Conservation (phyloP, 2,329 filamentous ascomycete genomes). For the Monilinia vaccinii-corymbosi region DNA sequence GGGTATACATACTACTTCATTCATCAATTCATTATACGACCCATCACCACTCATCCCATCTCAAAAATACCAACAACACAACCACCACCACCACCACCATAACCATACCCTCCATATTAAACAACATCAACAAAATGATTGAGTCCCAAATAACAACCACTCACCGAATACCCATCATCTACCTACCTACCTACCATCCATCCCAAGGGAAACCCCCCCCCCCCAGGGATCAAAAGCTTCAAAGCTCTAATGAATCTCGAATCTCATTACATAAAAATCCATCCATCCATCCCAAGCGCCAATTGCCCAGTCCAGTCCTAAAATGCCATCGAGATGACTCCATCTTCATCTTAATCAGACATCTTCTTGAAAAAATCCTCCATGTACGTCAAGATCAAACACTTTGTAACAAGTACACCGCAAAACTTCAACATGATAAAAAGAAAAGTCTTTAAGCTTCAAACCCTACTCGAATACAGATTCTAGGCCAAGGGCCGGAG, state of each 20-base stretch:
- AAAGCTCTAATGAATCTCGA: background rate
- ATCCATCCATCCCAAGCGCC: background rate
- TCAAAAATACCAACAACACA: background rate
- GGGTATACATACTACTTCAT: slow-evolving; percentile 8
- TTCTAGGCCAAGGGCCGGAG: slow-evolving; percentile 15
- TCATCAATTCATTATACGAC: background rate
- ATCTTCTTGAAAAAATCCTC: background rate
- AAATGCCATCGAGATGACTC: background rate
- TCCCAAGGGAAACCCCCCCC: background rate
- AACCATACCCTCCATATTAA: background rate
- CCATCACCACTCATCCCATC: background rate
- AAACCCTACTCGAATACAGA: slow-evolving; percentile 17
- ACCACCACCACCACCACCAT: background rate
- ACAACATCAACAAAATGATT: background rate
- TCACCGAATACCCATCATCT: background rate
- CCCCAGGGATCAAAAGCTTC: background rate
- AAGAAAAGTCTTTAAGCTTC: background rate
- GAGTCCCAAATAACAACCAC: background rate
- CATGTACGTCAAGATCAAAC: background rate
- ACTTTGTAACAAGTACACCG: background rate
- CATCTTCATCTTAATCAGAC: background rate
- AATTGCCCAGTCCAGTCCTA: background rate
- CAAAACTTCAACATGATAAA: background rate
- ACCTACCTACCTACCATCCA: background rate
- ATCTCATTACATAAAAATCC: background rate